Conservation (phyloP, 345 rosid genomes). For the Linum trigynum region DNA sequence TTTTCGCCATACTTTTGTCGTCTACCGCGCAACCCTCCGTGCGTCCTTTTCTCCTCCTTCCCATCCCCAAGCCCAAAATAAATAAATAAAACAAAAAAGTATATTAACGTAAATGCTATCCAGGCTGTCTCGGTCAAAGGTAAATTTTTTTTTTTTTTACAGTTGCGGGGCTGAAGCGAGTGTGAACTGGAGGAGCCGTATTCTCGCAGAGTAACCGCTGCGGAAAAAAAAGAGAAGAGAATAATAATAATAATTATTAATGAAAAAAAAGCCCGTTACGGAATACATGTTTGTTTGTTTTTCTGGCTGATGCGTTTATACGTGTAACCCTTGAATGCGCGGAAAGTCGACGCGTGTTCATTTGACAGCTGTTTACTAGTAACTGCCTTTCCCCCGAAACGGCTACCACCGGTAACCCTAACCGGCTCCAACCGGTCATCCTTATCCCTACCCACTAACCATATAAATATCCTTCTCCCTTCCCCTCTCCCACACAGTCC, state of each 20-base stretch:
- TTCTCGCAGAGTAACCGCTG: constrained; percentile 13
- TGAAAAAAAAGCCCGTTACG: not conserved
- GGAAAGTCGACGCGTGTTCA: constrained; percentile 39
- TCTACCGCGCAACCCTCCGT: constrained; percentile 31
- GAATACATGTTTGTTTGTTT: not conserved
- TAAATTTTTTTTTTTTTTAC: not conserved
- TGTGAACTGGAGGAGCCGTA: constrained; percentile 20
- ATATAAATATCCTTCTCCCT: constrained; percentile 13
- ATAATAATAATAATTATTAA: too few species aligned
- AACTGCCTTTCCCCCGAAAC: constrained; percentile 52
- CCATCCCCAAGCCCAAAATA: constrained; percentile 1
- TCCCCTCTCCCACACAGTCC: constrained; percentile 4
- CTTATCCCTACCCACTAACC: constrained; percentile 23
- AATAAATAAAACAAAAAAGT: not conserved
- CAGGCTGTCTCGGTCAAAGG: constrained; percentile 33
- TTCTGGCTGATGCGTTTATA: constrained; percentile 14
- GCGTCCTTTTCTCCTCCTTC: constrained; percentile 22
- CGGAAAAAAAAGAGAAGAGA: constrained; percentile 7
- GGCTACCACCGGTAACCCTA: constrained; percentile 39
- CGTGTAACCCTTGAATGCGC: constrained; percentile 30
- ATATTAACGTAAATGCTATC: constrained; percentile 25
- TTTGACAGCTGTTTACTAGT: constrained; percentile 55
- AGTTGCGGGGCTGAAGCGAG: constrained; percentile 1
- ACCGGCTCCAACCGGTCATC: constrained; percentile 49
- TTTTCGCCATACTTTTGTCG: constrained; percentile 31